These are phyloP conservation scores for Triglochin maritima DNA, from an alignment of 106 monocot species.

Conservation along the genomic window DNA sequence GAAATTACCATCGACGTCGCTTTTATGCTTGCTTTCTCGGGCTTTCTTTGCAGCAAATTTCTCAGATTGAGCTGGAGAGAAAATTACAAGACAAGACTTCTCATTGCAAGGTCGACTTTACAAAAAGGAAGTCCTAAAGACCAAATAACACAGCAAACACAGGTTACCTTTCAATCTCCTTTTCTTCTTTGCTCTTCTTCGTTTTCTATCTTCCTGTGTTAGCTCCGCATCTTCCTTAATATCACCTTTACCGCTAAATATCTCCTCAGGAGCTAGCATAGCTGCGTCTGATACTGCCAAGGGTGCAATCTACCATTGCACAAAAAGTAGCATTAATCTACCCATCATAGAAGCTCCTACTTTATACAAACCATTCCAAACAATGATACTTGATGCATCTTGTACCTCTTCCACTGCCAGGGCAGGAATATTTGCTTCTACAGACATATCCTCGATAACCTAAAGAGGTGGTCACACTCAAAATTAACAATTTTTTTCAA, in stretches of 20 bases:
- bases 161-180: conserved; percentile 69
- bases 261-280: conserved; percentile 97
- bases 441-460: conserved; percentile 94
- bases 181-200: conserved; percentile 83
- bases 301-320: conserved; percentile 63
- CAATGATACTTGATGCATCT: neutral
- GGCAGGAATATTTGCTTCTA: conserved; percentile 89
- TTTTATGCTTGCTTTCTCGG: conserved; percentile 2
- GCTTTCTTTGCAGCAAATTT: conserved; percentile 3
- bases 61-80: conserved; percentile 1
- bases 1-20: neutral
- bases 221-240: conserved; percentile 77
- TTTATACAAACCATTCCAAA: neutral
- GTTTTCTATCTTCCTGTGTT: conserved; percentile 67
- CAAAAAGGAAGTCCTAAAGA: neutral
- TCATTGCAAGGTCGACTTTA: neutral
- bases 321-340: neutral
- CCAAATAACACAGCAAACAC: neutral
- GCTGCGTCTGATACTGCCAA: conserved; percentile 84
- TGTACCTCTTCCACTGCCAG: conserved; percentile 97
- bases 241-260: conserved; percentile 88
- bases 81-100: neutral
- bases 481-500: no score
- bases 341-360: neutral
- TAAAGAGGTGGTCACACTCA: conserved; percentile 5